Base-by-base conservation (phyloP, 495 filamentous ascomycete species). In the Neurospora sp. region DNA sequence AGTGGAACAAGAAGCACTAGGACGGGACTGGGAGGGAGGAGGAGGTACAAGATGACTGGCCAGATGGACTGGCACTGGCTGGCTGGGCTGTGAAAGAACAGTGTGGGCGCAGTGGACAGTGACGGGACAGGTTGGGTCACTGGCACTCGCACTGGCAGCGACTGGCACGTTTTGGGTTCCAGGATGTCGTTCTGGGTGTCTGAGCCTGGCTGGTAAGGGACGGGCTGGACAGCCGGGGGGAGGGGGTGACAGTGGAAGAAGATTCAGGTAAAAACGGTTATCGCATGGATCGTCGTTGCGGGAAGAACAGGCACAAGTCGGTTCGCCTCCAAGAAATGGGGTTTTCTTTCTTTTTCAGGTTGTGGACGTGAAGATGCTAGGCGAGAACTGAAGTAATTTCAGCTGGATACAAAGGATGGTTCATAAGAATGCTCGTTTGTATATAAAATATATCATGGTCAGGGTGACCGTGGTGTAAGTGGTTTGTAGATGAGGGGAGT, bases 31-130 rank as follows among this genome's bases (percentile, higher is more conserved):
- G 47, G 35, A 69, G 71, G 53, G 38, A 39, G 71, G 53, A 39
- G n/a, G 39, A 39, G 53, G 41, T 44, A 71, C 53, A 72, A 39
- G 71, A 61, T 73, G 42, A 68, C 61, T 45, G 71, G 40, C 68
- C 31, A 68, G 61, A 70, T 44, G 14, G 59, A 37, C 20, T 68
- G 71, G 47, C 40, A 72, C 35, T 41, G 59, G 53, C 31, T 38
- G 27, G 41, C 31, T 65, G 53, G 53, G 14, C 27, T 65, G 53
- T 65, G 53, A 65, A 65, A 65, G 53, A 65, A 27, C 53, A 65
- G 53, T 65, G 53, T 61, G 53, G 53, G 53, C 53, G 27, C 53
- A 65, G 53, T 65, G 53, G 39, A 22, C 53, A 68, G 41, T 68
- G 42, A 31, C 61, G 22, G 53, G 53, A 65, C 53, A 8, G 53